A percentile compares a stretch with the other conserved stretches of the same genome.
These are phyloP conservation scores for Euryodendron excelsum DNA, from an alignment of 148 eudicot species.

Conservation along the genomic window DNA sequence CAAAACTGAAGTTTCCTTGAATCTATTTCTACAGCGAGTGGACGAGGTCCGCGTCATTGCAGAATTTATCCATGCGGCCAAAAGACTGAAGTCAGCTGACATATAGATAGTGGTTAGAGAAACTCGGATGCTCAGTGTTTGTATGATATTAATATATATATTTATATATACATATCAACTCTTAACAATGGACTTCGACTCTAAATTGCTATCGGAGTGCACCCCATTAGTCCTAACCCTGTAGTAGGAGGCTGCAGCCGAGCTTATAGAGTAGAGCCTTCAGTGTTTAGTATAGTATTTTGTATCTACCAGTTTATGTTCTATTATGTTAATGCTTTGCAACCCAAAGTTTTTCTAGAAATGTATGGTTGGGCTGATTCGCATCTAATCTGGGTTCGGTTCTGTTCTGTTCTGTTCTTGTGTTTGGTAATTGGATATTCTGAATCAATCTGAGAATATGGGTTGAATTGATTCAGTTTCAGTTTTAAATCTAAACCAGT, in stretches of 20 bases:
- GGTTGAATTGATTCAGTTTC: no score
- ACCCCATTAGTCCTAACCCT: conserved; percentile 7
- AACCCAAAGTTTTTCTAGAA: no score
- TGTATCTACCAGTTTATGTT: no score
- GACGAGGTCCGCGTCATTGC: conserved; percentile 80
- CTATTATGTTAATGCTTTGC: no score
- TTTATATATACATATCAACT: conserved; percentile 7
- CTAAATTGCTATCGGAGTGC: conserved; percentile 22
- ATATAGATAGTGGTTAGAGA: conserved; percentile 17
- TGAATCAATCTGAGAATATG: no score
- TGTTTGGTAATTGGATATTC: no score
- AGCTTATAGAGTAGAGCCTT: not conserved
- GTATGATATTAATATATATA: conserved; percentile 11
- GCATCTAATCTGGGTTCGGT: no score
- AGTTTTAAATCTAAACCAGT: no score
- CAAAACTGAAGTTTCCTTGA: not conserved
- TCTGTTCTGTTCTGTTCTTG: no score
- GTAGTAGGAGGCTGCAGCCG: not conserved
- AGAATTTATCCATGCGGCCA: conserved; percentile 76
- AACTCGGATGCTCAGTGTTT: not conserved
- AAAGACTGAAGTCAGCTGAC: conserved; percentile 42
- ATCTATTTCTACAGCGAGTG: conserved; percentile 43
- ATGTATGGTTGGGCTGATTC: no score
- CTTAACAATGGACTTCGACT: conserved; percentile 6
- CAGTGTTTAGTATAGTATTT: no score